Evolutionary conservation across 1,284 basidiomycete genomes (phyloP).

Genomic region (Blastosporella zonata): DNA sequence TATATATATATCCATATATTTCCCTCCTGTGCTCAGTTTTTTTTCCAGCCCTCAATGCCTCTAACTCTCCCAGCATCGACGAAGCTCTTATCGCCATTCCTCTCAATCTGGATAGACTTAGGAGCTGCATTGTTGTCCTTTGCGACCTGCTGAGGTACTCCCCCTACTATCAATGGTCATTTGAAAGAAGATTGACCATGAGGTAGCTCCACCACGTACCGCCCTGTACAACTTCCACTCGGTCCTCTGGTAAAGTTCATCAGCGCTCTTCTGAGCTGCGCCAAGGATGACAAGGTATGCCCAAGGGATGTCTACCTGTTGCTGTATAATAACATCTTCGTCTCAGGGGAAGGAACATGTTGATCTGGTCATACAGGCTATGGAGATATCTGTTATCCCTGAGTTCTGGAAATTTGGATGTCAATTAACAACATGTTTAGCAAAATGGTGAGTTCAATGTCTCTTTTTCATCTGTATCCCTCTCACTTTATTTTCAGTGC

Average conservation of each 20-base stretch:
- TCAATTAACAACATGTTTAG: constrained; percentile 45
- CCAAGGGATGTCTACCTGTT: background rate
- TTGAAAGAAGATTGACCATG: constrained; percentile 8
- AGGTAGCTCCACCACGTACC: constrained; percentile 53
- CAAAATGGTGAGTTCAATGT: constrained; percentile 42
- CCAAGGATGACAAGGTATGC: constrained; percentile 48
- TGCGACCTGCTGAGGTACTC: constrained; percentile 50
- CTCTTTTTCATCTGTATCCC: background rate
- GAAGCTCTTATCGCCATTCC: constrained; percentile 33
- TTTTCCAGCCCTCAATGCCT: constrained; percentile 6
- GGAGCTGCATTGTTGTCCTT: constrained; percentile 50
- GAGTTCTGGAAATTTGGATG: constrained; percentile 54
- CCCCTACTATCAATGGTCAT: background rate
- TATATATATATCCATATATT: background rate
- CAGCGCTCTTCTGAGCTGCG: constrained; percentile 53
- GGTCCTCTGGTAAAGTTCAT: constrained; percentile 56
- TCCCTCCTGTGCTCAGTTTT: constrained; percentile 1
- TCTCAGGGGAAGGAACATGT: constrained; percentile 44
- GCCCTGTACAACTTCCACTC: constrained; percentile 74
- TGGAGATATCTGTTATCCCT: constrained; percentile 55
- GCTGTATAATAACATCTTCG: background rate
- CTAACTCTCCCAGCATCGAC: constrained; percentile 6
- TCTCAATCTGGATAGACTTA: constrained; percentile 57
- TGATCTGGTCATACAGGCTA: constrained; percentile 46
- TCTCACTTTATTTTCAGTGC: constrained; percentile 37